Percentiles rank a stretch among this genome's conserved stretches.
Evolutionary conservation across 2,329 filamentous ascomycete species (phyloP).

Genomic region (Seiridium unicorne): DNA sequence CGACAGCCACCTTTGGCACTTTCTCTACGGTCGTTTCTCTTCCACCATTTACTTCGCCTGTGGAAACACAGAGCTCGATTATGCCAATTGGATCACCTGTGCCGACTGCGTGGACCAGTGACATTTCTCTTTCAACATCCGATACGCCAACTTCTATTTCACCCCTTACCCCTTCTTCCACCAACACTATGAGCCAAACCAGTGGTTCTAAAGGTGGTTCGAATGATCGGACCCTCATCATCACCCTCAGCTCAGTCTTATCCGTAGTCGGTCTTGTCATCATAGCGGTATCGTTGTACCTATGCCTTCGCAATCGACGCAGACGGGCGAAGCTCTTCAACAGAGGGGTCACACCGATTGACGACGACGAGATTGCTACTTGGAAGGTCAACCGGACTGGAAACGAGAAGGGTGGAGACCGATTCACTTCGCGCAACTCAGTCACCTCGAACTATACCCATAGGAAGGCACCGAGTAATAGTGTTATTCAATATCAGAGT

Average conservation of each 20-base stretch:
- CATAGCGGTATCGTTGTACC: slow-evolving; percentile 32
- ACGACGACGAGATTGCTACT: slow-evolving; percentile 64
- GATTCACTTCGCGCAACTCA: slow-evolving; percentile 19
- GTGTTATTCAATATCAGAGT: slow-evolving; percentile 51
- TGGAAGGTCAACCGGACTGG: slow-evolving; percentile 48
- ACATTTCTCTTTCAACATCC: not conserved
- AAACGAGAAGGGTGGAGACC: slow-evolving; percentile 27
- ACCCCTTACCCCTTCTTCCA: not conserved
- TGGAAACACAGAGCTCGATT: too few relatives aligned
- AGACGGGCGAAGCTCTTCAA: slow-evolving; percentile 42
- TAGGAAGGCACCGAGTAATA: slow-evolving; percentile 44
- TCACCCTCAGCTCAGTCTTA: slow-evolving; percentile 48
- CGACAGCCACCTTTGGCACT: not conserved
- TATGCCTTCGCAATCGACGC: slow-evolving; percentile 38
- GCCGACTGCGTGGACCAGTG: too few relatives aligned
- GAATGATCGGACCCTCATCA: slow-evolving; percentile 41
- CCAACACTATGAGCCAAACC: not conserved
- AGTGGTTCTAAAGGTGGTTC: not conserved
- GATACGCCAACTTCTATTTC: not conserved
- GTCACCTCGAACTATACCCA: slow-evolving; percentile 33
- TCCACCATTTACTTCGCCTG: not conserved
- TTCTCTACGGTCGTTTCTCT: not conserved
- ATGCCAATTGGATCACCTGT: too few relatives aligned
- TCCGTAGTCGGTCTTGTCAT: slow-evolving; percentile 43
- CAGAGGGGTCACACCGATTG: slow-evolving; percentile 59